Percentiles rank a stretch among this genome's conserved stretches.
These are phyloP conservation scores for Iris macrosiphon DNA, from an alignment of 106 monocot genomes.

Conservation along the genomic window DNA sequence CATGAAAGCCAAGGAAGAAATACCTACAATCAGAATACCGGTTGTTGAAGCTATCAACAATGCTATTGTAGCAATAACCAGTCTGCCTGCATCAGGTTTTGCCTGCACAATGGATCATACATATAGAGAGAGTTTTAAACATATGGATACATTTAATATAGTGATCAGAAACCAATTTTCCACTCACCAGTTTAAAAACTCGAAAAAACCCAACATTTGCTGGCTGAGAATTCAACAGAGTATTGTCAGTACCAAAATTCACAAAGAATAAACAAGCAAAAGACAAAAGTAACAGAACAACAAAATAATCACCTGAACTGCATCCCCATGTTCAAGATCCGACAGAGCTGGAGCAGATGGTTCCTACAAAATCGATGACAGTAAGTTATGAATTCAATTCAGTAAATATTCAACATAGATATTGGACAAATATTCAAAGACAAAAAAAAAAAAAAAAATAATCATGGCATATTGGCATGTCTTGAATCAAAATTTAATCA, in stretches of 20 bases:
- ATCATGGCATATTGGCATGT: no score
- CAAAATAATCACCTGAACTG: conserved; percentile 49
- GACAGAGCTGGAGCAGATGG: conserved; percentile 27
- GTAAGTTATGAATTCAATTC: no score
- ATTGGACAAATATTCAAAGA: no score
- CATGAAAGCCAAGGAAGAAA: no score
- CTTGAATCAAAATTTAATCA: no score
- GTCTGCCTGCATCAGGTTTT: conserved; percentile 75
- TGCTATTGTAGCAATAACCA: conserved; percentile 69
- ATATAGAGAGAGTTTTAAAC: no score
- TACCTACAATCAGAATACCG: conserved; percentile 93
- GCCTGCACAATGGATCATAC: conserved; percentile 67
- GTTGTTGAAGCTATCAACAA: conserved; percentile 78
- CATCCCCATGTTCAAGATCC: conserved; percentile 80
- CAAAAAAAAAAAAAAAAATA: no score
- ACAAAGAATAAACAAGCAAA: background rate
- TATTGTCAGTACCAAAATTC: conserved; percentile 8
- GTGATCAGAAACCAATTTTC: no score
- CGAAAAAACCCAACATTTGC: conserved; percentile 74
- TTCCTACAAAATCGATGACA: conserved; percentile 34
- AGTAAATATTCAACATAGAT: no score
- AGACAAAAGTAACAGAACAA: no score
- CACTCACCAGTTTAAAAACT: conserved; percentile 71
- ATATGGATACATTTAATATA: no score
- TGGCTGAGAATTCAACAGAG: conserved; percentile 35